Conservation (phyloP, 495 filamentous ascomycete species). For the Thozetella sp. region DNA sequence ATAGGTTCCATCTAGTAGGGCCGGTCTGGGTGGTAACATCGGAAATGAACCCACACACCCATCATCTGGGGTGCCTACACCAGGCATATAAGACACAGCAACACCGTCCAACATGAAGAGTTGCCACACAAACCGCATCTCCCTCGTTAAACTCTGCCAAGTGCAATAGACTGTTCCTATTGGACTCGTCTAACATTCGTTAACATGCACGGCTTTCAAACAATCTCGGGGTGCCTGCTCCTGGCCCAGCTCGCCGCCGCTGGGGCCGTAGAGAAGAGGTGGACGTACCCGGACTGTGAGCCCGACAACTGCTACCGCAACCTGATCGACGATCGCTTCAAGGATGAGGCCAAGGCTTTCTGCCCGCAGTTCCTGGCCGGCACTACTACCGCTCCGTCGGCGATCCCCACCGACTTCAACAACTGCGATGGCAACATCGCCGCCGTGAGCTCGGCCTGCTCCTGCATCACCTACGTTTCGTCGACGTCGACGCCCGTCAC, state of each 20-base stretch:
- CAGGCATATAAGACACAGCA: too few species aligned
- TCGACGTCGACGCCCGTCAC: slow-evolving; percentile 1
- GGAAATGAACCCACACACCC: too few species aligned
- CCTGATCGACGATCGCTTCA: slow-evolving; percentile 19
- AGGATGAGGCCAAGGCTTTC: slow-evolving; percentile 13
- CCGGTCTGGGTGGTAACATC: too few species aligned
- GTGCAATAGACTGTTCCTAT: too few species aligned
- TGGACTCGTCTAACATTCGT: too few species aligned
- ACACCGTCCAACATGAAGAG: too few species aligned
- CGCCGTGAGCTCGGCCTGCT: slow-evolving; percentile 25
- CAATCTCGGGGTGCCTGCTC: background rate
- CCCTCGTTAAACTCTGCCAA: background rate
- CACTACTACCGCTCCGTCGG: slow-evolving; percentile 19
- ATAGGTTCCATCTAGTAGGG: too few species aligned
- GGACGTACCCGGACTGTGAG: slow-evolving; percentile 15
- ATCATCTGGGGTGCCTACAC: too few species aligned
- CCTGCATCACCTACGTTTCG: slow-evolving; percentile 21
- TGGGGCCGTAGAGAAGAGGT: background rate
- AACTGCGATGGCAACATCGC: slow-evolving; percentile 19
- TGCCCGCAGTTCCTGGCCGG: slow-evolving; percentile 20
- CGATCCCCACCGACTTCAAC: slow-evolving; percentile 23
- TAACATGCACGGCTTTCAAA: background rate
- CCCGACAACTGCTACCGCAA: slow-evolving; percentile 28
- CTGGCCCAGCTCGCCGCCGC: background rate
- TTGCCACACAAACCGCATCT: background rate